phyloP scores from a whole-genome alignment of 495 filamentous ascomycete genomes.

The Daldinia childiae region DNA sequence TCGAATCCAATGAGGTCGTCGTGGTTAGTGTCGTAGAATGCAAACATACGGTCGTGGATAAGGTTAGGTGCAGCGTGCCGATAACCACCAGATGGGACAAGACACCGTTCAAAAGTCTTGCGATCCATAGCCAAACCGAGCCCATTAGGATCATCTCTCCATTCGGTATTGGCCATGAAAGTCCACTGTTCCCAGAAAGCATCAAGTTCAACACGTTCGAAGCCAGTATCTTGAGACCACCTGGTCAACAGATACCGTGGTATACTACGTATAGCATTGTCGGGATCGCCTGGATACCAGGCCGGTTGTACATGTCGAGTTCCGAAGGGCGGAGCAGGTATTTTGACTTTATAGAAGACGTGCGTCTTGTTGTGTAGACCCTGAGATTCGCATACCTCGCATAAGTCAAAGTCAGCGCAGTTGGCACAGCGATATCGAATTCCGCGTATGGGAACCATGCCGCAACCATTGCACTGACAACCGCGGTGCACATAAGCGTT shows the following conservation, averaged over 20 bases:
- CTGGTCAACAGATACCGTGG: constrained; percentile 69
- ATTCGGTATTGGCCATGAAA: constrained; percentile 86
- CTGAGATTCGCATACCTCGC: constrained; percentile 86
- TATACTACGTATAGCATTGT: constrained; percentile 66
- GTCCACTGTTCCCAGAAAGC: constrained; percentile 97
- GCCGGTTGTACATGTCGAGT: constrained; percentile 73
- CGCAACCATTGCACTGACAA: constrained; percentile 90
- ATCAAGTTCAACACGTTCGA: constrained; percentile 85
- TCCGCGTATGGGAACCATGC: constrained; percentile 84
- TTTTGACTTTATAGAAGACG: constrained; percentile 86
- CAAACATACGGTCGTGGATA: constrained; percentile 94
- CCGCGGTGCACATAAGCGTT: constrained; percentile 94
- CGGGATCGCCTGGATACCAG: constrained; percentile 91
- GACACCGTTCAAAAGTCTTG: constrained; percentile 87
- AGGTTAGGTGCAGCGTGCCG: constrained; percentile 82
- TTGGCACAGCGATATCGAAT: constrained; percentile 92
- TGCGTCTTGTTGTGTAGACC: constrained; percentile 90
- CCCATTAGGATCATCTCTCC: constrained; percentile 80
- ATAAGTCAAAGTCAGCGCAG: constrained; percentile 91
- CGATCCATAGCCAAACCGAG: constrained; percentile 86
- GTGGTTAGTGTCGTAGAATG: constrained; percentile 90
- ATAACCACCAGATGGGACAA: constrained; percentile 82
- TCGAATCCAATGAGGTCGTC: constrained; percentile 93
- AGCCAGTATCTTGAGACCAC: constrained; percentile 75
- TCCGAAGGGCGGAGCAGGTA: constrained; percentile 58